Evolutionary conservation across 768 basidiomycete species (phyloP), one percentile per base, ranked within the genome.

Genomic region (Ramaria sp.): DNA sequence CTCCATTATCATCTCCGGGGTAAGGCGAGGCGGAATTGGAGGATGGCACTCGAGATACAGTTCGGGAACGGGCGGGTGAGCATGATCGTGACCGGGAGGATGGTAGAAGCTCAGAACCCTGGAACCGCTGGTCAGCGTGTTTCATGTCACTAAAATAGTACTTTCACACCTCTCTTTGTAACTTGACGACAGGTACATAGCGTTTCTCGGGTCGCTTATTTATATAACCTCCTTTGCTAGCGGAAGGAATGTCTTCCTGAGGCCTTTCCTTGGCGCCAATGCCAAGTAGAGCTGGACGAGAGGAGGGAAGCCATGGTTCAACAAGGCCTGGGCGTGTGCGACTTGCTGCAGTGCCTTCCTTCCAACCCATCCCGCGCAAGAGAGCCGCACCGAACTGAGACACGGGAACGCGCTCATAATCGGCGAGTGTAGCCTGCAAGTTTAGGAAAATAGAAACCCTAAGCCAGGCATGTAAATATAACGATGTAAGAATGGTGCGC

Each of bases 321-420:
- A 81, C 75, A 15, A 82, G 67, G 1, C 82, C 87, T 59, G 80
- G 73, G 9, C 78, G 74, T 38, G 79, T 82, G 45, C 79, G 75
- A 22, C 83, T 76, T 2, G 88, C 89, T 4, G 84, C 82, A 3
- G 78, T 78, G 0, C 88, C 87, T 37, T 88, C 83, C 59, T 88
- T 88, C 92, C 92, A 97, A 2, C 94, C 94, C 96, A 98, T 98
- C 0, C 95, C 95, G 46, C 93, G 80, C 4, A 96, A 75, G 63
- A 98, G 78, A 7, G 96, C 96, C 4, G 88, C 84, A 6, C 96
- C 95, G 62, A 98, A 99, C 56, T 90, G 86, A 5, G 87, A 84
- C 15, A 99, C 84, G 0, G 96, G 96, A 0, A 97, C 82, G 19
- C 91, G 86, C 37, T 81, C 81, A 66, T 98, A 99, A 68, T 94